phyloP scores from a whole-genome alignment of 495 filamentous ascomycete species.

The Penicillium lagena region DNA sequence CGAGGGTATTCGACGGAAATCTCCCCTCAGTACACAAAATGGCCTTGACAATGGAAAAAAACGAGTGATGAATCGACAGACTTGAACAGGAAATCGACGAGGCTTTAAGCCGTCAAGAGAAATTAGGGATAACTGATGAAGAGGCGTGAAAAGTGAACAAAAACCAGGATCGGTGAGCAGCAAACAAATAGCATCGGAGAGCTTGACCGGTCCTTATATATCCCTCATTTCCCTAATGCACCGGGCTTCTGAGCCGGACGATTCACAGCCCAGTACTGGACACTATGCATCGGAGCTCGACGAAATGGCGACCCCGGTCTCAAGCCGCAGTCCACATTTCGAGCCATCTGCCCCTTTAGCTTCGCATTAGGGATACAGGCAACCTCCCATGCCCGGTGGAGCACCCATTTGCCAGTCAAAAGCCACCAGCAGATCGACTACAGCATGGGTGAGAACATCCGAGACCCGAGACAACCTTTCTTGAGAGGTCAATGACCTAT shows the following conservation, averaged over 20 bases:
- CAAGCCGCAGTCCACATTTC: constrained; percentile 11
- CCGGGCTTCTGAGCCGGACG: constrained; percentile 3
- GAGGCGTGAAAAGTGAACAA: constrained; percentile 16
- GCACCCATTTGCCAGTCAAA: constrained; percentile 7
- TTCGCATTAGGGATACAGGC: constrained; percentile 13
- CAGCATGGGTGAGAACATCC: constrained; percentile 9
- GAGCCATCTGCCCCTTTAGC: constrained; percentile 15
- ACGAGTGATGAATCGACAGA: constrained; percentile 11
- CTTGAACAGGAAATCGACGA: constrained; percentile 9
- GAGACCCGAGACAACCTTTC: not conserved
- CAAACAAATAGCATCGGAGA: constrained; percentile 14
- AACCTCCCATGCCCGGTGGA: constrained; percentile 17
- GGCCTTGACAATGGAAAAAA: not conserved
- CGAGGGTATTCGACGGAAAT: constrained; percentile 13
- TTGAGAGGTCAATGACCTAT: too few species aligned
- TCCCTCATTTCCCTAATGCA: constrained; percentile 20
- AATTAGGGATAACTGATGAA: constrained; percentile 33
- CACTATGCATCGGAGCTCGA: not conserved
- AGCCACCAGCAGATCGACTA: constrained; percentile 3
- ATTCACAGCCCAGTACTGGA: not conserved
- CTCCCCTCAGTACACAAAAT: not conserved
- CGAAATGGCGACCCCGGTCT: not conserved
- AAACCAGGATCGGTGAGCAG: constrained; percentile 12
- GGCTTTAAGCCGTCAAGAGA: constrained; percentile 15
- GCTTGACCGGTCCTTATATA: constrained; percentile 34